These are phyloP conservation scores for Heterobasidion occidentale DNA, from an alignment of 1,284 basidiomycete genomes.

Conservation along the genomic window DNA sequence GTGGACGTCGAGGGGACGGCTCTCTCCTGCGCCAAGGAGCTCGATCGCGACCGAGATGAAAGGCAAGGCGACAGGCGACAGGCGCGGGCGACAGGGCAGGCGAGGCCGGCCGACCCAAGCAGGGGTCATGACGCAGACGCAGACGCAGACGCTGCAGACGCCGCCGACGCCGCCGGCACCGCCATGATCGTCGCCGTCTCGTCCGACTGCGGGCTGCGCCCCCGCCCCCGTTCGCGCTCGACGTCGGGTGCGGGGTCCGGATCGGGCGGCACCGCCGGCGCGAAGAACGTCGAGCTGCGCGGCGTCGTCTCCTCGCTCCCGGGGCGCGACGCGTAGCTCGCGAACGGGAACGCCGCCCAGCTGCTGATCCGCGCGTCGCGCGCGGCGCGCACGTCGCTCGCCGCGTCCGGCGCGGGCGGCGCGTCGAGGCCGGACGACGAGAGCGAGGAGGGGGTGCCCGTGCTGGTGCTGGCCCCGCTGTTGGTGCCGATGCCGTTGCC, in stretches of 20 bases:
- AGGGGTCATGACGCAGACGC: neutral
- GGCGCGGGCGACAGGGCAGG: neutral
- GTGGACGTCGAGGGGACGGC: neutral
- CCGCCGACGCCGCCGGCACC: constrained; percentile 3
- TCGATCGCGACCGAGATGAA: no score
- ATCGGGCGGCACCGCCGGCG: constrained; percentile 21
- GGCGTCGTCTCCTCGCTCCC: constrained; percentile 37
- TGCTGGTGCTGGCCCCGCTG: neutral
- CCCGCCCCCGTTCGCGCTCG: constrained; percentile 16
- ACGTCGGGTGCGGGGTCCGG: constrained; percentile 9
- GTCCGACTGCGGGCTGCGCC: constrained; percentile 20
- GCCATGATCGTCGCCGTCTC: constrained; percentile 12
- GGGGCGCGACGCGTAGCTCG: constrained; percentile 19
- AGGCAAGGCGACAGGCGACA: neutral
- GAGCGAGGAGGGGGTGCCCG: neutral
- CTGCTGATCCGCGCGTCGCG: neutral
- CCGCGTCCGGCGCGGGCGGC: no score
- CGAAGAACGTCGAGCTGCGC: constrained; percentile 33
- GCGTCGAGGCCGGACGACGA: neutral
- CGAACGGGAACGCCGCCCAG: constrained; percentile 37
- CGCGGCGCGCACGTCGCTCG: neutral
- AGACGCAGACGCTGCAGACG: neutral
- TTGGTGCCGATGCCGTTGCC: neutral
- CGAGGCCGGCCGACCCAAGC: neutral
- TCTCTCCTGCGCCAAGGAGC: no score